A percentile compares a stretch with the other conserved stretches of the same genome.
Conservation (phyloP, 352 stramenopile species). For the Blastocystis sp. region DNA sequence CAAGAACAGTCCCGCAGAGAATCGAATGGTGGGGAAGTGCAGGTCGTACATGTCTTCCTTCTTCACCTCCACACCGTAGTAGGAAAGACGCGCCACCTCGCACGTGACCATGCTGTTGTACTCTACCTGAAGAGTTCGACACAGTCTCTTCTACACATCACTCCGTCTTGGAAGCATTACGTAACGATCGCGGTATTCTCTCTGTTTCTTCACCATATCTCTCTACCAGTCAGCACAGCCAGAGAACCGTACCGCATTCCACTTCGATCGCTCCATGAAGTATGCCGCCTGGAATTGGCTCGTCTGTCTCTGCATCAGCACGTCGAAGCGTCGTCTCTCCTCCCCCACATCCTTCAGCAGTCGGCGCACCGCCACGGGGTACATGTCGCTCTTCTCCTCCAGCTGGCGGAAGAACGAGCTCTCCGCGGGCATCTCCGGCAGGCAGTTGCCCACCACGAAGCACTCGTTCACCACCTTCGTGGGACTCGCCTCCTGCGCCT, state of each 20-base stretch:
- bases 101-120: slow-evolving; percentile 41
- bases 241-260: neutral
- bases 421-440: neutral
- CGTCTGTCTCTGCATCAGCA: slow-evolving; percentile 4
- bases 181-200: slow-evolving; percentile 4
- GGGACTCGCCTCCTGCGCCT: slow-evolving; percentile 9
- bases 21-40: neutral
- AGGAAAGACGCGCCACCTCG: neutral
- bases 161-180: neutral
- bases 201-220: neutral
- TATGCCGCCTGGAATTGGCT: neutral
- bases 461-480: slow-evolving; percentile 45
- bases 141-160: slow-evolving; percentile 41
- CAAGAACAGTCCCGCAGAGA: neutral
- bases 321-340: slow-evolving; percentile 29
- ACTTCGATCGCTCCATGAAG: neutral
- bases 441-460: neutral
- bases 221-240: neutral
- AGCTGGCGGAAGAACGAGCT: neutral
- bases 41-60: neutral
- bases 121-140: slow-evolving; percentile 16
- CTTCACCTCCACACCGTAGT: neutral
- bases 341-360: slow-evolving; percentile 5
- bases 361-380: neutral
- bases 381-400: neutral